Percentiles rank a stretch among this genome's conserved stretches.
Conservation (phyloP, 495 filamentous ascomycete species). For the Cercophora samala region DNA sequence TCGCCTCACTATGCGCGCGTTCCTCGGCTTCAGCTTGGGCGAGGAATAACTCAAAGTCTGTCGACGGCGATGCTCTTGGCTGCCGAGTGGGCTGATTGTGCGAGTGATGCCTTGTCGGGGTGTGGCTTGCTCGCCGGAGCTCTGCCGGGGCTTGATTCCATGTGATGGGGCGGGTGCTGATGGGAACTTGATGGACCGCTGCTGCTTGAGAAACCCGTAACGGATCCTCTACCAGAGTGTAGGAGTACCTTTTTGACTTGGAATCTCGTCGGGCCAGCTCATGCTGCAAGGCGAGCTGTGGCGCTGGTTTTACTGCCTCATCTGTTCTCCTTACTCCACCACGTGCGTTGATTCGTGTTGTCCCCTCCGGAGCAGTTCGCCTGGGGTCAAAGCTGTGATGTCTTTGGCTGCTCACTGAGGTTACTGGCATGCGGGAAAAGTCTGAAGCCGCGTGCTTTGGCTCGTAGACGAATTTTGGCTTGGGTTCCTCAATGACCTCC, state of each 20-base stretch:
- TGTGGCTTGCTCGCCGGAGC: neutral
- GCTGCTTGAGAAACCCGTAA: conserved; percentile 5
- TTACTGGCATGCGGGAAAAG: conserved; percentile 24
- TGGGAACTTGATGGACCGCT: conserved; percentile 4
- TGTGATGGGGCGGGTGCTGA: neutral
- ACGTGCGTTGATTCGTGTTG: neutral
- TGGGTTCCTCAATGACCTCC: conserved; percentile 16
- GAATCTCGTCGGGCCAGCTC: neutral
- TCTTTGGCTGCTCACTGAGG: conserved; percentile 4
- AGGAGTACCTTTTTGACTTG: conserved; percentile 2
- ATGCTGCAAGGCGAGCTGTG: neutral
- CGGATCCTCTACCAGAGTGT: conserved; percentile 11
- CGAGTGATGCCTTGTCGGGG: neutral
- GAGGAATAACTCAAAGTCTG: conserved; percentile 34
- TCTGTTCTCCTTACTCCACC: neutral
- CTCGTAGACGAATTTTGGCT: conserved; percentile 26
- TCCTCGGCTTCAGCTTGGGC: conserved; percentile 30
- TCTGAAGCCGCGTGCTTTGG: conserved; percentile 34
- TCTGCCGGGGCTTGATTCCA: neutral
- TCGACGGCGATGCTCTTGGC: neutral
- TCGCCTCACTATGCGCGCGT: conserved; percentile 18
- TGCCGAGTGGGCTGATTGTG: neutral
- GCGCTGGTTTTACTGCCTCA: neutral
- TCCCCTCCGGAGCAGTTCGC: conserved; percentile 11
- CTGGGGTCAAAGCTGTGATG: neutral